Percentiles rank a stretch among this genome's conserved stretches.
phyloP scores from a whole-genome alignment of 768 basidiomycete genomes.

The Crepidotus variabilis region DNA sequence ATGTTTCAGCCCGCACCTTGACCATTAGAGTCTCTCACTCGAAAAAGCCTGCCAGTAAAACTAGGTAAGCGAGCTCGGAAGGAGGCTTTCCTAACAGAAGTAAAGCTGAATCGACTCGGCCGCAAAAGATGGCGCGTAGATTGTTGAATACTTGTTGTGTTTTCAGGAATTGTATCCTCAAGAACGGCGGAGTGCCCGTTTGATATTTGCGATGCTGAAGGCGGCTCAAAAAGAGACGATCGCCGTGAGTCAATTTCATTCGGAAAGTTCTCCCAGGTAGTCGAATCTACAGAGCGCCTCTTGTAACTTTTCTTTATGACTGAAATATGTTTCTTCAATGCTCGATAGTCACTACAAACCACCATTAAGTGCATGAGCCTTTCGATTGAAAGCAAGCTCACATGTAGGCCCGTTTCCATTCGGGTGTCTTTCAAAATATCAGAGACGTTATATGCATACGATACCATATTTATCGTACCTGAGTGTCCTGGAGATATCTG shows the following conservation, averaged over 20 bases:
- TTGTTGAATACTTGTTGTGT: too few relatives aligned
- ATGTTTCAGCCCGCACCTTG: neutral
- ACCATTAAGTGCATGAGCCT: neutral
- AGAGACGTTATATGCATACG: neutral
- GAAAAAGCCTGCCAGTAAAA: neutral
- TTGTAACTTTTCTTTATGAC: constrained; percentile 42
- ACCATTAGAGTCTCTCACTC: neutral
- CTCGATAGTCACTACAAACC: constrained; percentile 58
- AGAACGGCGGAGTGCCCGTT: too few relatives aligned
- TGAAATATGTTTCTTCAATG: constrained; percentile 61
- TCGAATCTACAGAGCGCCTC: constrained; percentile 13
- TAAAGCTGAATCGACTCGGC: too few relatives aligned
- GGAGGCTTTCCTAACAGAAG: neutral
- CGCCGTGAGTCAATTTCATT: neutral
- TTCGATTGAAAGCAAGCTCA: constrained; percentile 3
- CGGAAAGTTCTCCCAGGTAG: neutral
- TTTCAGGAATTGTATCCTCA: too few relatives aligned
- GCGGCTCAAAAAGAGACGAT: neutral
- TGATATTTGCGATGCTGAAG: neutral
- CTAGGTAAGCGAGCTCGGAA: neutral
- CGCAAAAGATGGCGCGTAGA: too few relatives aligned
- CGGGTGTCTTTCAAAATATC: constrained; percentile 47
- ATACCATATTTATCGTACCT: constrained; percentile 31
- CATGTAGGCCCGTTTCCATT: constrained; percentile 73
- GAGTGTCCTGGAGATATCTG: constrained; percentile 66